Percentiles rank a stretch among this genome's conserved stretches.
These are phyloP conservation scores for Chenopodium album DNA, from an alignment of 148 eudicot genomes.

Conservation along the genomic window DNA sequence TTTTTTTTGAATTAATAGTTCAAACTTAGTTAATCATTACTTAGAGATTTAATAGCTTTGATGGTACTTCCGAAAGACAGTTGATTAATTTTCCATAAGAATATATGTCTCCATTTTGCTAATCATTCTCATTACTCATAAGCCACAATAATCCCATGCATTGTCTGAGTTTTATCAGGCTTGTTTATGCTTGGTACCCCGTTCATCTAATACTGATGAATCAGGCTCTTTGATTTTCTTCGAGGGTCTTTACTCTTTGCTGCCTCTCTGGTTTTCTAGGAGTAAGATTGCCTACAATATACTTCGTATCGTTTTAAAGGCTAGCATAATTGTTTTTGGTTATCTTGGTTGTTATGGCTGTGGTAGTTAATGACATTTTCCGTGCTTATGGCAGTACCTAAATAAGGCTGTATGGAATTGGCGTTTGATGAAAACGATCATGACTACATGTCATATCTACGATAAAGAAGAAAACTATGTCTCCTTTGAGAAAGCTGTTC, in stretches of 20 bases:
- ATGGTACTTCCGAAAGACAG: not conserved
- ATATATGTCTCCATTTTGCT: not conserved
- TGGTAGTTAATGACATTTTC: not conserved
- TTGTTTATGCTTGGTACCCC: not conserved
- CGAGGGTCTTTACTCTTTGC: not conserved
- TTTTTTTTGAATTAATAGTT: too few species aligned
- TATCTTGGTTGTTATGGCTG: not conserved
- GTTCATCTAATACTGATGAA: not conserved
- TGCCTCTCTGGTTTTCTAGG: not conserved
- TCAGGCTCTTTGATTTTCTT: not conserved
- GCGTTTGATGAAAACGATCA: constrained; percentile 87
- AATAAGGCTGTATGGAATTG: constrained; percentile 97
- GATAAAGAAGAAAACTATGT: constrained; percentile 63
- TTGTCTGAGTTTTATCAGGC: not conserved
- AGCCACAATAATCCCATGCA: not conserved
- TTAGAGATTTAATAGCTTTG: not conserved
- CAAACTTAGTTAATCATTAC: too few species aligned
- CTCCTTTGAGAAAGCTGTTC: constrained; percentile 63
- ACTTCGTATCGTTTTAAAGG: too few species aligned
- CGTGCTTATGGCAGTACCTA: constrained; percentile 52
- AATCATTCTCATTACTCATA: not conserved
- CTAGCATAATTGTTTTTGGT: too few species aligned
- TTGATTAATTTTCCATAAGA: not conserved
- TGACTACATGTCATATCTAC: constrained; percentile 85
- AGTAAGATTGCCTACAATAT: not conserved